Base-by-base conservation (phyloP, 2,329 filamentous ascomycete genomes). In the Fusarium sp. region DNA sequence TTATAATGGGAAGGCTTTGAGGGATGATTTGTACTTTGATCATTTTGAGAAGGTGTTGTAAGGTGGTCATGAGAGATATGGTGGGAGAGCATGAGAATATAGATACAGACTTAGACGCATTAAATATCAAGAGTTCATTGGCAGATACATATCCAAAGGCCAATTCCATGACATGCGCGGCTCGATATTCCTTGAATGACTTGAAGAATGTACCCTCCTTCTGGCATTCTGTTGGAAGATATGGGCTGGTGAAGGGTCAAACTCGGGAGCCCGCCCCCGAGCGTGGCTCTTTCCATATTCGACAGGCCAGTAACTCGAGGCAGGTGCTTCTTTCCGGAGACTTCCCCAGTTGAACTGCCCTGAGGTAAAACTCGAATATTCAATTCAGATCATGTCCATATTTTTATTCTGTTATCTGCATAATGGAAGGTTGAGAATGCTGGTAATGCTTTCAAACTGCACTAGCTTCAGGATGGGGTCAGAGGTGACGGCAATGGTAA, bases 1-100 rank as follows among this genome's bases (percentile, higher is more conserved):
- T n/a, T 74, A 75, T 4, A 79, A 78, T 34, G 81, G 80, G 1
- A 71, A 62, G 62, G 79, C 78, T 3, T 55, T 84, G 67, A 73
- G 80, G 56, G 80, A 85, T 45, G 84, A 84, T 56, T 72, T 86
- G 67, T 78, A 80, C 54, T 85, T 85, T 71, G 67, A 74, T 6
- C 72, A 82, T 20, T 62, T 84, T 64, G 77, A 77, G 27, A 86
- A 86, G 77, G 76, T 78, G 32, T 62, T 81, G 58, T 76, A 40
- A 32, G 4, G n/a, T 29, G 34, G 2, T 15, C 0, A 18, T 10
- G 15, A 25, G 24, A 6, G 5, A 24, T 24, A 24, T 24, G 24
- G 24, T 24, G 24, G 24, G 1, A 38, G 34, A n/a, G 9, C 5
- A 38, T 38, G 3, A 6, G 5, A n/a, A 1, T 38, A 38, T 16